phyloP scores from a whole-genome alignment of 1,139 yeast genomes.

The Diutina catenulata region DNA sequence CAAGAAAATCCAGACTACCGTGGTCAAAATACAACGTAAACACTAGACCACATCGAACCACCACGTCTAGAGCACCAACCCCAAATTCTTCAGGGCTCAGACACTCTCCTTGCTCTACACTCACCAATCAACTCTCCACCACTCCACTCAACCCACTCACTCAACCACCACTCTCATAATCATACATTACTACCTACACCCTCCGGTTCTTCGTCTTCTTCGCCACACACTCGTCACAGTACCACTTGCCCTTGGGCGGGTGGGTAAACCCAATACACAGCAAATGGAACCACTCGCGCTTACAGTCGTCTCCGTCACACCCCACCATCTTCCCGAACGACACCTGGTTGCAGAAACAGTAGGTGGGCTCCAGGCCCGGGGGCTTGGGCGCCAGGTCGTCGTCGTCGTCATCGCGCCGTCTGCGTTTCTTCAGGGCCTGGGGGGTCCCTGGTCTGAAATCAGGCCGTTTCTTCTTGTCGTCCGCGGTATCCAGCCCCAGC shows the following conservation, averaged over 20 bases:
- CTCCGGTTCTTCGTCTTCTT: constrained; percentile 24
- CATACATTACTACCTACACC: constrained; percentile 7
- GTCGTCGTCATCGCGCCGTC: constrained; percentile 5
- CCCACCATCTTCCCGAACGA: constrained; percentile 99
- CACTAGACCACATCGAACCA: too few species aligned
- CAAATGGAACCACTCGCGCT: constrained; percentile 93
- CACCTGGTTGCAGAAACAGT: constrained; percentile 92
- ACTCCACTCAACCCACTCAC: too few species aligned
- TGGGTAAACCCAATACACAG: constrained; percentile 89
- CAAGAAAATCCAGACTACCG: too few species aligned
- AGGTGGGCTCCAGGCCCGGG: constrained; percentile 52
- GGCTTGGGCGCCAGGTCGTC: neutral
- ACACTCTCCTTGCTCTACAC: too few species aligned
- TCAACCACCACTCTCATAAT: neutral
- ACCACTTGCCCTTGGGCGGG: constrained; percentile 96
- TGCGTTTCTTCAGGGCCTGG: neutral
- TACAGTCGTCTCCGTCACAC: constrained; percentile 90
- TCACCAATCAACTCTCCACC: too few species aligned
- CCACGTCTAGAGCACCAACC: too few species aligned
- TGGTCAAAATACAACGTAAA: too few species aligned
- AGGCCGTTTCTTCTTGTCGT: constrained; percentile 10
- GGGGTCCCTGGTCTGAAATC: constrained; percentile 1
- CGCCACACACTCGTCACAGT: constrained; percentile 73
- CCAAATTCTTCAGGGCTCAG: too few species aligned
- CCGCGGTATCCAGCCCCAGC: neutral